phyloP scores from a whole-genome alignment of 2,329 filamentous ascomycete species.

The Capronia epimyces region DNA sequence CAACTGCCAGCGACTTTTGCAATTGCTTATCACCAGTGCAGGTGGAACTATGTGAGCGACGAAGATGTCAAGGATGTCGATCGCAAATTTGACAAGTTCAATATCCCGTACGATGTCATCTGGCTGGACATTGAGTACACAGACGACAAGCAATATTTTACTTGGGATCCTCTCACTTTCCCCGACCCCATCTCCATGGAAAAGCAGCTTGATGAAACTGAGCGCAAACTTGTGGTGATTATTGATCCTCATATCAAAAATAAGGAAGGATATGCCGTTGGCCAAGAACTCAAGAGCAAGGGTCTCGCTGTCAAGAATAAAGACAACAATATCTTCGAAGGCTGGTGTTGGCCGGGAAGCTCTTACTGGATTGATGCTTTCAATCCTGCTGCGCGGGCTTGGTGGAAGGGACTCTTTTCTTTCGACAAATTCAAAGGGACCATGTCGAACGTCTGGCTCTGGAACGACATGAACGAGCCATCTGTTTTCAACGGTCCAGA shows the following conservation, averaged over 20 bases:
- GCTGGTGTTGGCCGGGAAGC: slow-evolving; percentile 97
- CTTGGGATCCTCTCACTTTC: slow-evolving; percentile 88
- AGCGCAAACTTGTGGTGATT: slow-evolving; percentile 85
- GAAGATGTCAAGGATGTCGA: slow-evolving; percentile 97
- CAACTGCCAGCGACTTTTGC: slow-evolving; percentile 88
- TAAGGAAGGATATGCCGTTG: slow-evolving; percentile 66
- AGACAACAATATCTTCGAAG: slow-evolving; percentile 80
- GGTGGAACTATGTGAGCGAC: slow-evolving; percentile 98
- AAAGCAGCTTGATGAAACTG: slow-evolving; percentile 75
- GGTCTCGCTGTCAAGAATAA: slow-evolving; percentile 84
- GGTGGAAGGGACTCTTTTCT: slow-evolving; percentile 87
- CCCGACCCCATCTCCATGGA: slow-evolving; percentile 80
- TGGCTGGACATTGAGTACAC: slow-evolving; percentile 99
- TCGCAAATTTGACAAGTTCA: slow-evolving; percentile 87
- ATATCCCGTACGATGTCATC: slow-evolving; percentile 96
- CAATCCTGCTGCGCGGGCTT: slow-evolving; percentile 81
- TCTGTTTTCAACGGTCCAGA: slow-evolving; percentile 98
- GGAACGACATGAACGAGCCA: slow-evolving; percentile 99
- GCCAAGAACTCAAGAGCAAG: slow-evolving; percentile 76
- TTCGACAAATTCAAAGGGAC: slow-evolving; percentile 85
- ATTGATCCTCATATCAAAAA: slow-evolving; percentile 99
- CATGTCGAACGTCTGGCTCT: slow-evolving; percentile 80
- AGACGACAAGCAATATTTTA: slow-evolving; percentile 96
- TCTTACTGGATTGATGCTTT: slow-evolving; percentile 97
- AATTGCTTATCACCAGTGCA: slow-evolving; percentile 92